Evolutionary conservation across 495 filamentous ascomycete species (phyloP), one percentile per base, ranked within the genome.

Genomic region (Penicillium roqueforti): DNA sequence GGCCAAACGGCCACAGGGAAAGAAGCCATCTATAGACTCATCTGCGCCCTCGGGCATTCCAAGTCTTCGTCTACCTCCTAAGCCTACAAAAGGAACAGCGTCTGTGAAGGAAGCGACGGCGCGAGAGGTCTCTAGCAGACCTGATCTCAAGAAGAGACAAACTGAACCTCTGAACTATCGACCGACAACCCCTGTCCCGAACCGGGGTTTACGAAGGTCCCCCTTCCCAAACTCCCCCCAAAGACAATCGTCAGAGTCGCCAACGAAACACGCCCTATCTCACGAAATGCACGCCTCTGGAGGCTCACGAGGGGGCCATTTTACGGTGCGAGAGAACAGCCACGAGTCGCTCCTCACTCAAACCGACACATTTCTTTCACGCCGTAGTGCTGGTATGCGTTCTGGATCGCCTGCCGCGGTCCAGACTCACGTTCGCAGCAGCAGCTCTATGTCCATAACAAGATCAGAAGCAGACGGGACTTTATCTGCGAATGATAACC

Each of bases 341-440:
- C 72, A 79, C 23, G 81, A 83, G 39, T 85, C 83, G 0, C 65
- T 81, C 11, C 65, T 85, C 6, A 79, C 82, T 5, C 75, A 83
- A 46, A 82, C 81, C 0, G 83, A 87, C 61, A 75, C 82, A 34
- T 52, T 52, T 1, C 82, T 80, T 51, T 83, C 84, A 2, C 73
- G 80, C 20, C 76, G 75, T 16, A 71, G 77, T 1, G 62, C 61
- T 20, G 73, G 75, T 32, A 66, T 65, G n/a, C 74, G 75, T 11
- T 73, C 81, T 4, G 70, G 73, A 3, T 83, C 81, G 16, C 75
- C 81, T 14, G 67, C 68, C 11, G 55, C 69, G 14, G 63, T 70
- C 19, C 66, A 76, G 52, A 69, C 69, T n/a, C 77, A 79, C 56
- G 61, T 77, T 36, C 73, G 69, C 57, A 75, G 73, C 25, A 79